These are phyloP conservation scores for Trametes punicea DNA, from an alignment of 768 basidiomycete species.

Conservation along the genomic window DNA sequence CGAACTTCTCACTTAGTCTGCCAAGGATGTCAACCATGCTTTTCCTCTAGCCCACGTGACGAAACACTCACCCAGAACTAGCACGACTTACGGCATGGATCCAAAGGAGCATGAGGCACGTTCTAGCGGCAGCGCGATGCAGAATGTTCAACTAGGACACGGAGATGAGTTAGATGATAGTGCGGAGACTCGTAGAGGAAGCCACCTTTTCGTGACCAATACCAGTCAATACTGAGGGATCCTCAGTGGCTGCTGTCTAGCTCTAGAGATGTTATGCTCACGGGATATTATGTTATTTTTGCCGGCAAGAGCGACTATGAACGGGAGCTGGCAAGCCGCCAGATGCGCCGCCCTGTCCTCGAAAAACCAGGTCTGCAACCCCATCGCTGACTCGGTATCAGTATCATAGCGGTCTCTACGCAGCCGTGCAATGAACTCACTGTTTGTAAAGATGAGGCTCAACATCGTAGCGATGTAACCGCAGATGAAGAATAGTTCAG, in stretches of 20 bases:
- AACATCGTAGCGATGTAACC: conserved; percentile 46
- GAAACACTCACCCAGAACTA: conserved; percentile 8
- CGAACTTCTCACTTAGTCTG: conserved; percentile 12
- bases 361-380: conserved; percentile 27
- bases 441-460: conserved; percentile 41
- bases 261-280: conserved; percentile 22
- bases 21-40: too few relatives aligned
- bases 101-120: conserved; percentile 42
- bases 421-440: conserved; percentile 41
- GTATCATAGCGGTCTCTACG: too few relatives aligned
- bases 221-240: conserved; percentile 43
- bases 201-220: conserved; percentile 48
- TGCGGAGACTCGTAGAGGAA: background rate
- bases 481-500: conserved; percentile 45
- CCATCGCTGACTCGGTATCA: conserved; percentile 8
- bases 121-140: conserved; percentile 44
- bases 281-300: conserved; percentile 59
- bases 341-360: conserved; percentile 38
- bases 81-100: conserved; percentile 31
- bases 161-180: background rate
- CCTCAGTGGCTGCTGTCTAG: background rate
- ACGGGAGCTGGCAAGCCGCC: conserved; percentile 46
- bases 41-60: background rate
- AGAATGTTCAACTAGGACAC: conserved; percentile 39
- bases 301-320: conserved; percentile 51